Evolutionary conservation across 2,329 filamentous ascomycete genomes (phyloP).

Genomic region (Aspergillus ruber): DNA sequence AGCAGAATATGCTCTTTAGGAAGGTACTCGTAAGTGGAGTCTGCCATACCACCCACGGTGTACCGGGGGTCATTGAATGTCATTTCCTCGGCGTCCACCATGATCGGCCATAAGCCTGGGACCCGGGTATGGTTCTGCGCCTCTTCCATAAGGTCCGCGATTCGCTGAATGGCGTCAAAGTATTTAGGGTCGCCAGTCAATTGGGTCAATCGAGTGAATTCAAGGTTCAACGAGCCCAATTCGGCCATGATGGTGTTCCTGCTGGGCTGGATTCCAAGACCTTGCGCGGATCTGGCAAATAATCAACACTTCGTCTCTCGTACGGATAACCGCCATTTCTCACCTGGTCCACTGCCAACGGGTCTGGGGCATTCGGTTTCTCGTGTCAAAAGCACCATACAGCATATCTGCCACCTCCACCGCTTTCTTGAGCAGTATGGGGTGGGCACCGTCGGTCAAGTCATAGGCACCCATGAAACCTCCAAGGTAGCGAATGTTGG

Average conservation of each 20-base stretch:
- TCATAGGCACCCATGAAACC: slow-evolving; percentile 82
- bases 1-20: slow-evolving; percentile 45
- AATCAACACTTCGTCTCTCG: background rate
- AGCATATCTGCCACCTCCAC: slow-evolving; percentile 75
- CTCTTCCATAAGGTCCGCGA: slow-evolving; percentile 69
- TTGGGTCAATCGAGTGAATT: slow-evolving; percentile 84
- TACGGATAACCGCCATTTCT: slow-evolving; percentile 10
- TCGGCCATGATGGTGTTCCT: slow-evolving; percentile 62
- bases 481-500: slow-evolving; percentile 83
- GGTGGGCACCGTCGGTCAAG: slow-evolving; percentile 65
- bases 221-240: slow-evolving; percentile 74
- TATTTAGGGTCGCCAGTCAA: slow-evolving; percentile 74
- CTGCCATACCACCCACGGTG: slow-evolving; percentile 41
- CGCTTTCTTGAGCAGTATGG: slow-evolving; percentile 68
- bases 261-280: slow-evolving; percentile 40
- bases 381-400: slow-evolving; percentile 80
- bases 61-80: slow-evolving; percentile 29
- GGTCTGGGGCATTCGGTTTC: slow-evolving; percentile 82
- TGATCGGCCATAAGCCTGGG: slow-evolving; percentile 73
- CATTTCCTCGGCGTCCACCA: slow-evolving; percentile 52
- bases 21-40: slow-evolving; percentile 46
- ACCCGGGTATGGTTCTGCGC: slow-evolving; percentile 65
- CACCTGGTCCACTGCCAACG: slow-evolving; percentile 72
- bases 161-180: slow-evolving; percentile 81
- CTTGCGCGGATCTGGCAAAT: slow-evolving; percentile 21